A percentile compares a stretch with the other conserved stretches of the same genome.
Evolutionary conservation across 805 yeast species (phyloP).

Genomic region (Hanseniaspora hatyaiensis): DNA sequence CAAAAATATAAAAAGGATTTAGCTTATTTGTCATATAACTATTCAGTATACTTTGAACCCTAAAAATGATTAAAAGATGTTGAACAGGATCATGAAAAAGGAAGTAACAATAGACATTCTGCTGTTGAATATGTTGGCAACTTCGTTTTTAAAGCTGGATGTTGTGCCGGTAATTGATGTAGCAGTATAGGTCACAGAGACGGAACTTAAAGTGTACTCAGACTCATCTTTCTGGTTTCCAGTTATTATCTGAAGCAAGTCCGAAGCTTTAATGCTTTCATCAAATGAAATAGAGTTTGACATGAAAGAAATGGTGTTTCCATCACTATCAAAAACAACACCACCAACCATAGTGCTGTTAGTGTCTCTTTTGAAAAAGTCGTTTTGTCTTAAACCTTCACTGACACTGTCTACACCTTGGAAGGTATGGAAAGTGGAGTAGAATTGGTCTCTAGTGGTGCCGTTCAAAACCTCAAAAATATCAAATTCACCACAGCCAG

Average conservation of each 20-base stretch:
- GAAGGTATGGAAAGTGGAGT: slow-evolving; percentile 61
- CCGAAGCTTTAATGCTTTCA: slow-evolving; percentile 34
- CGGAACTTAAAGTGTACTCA: not conserved
- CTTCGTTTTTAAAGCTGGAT: slow-evolving; percentile 12
- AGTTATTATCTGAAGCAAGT: slow-evolving; percentile 26
- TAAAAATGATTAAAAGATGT: slow-evolving; percentile 7
- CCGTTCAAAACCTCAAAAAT: slow-evolving; percentile 61
- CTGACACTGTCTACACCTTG: slow-evolving; percentile 51
- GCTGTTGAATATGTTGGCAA: not conserved
- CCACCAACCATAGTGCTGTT: slow-evolving; percentile 52
- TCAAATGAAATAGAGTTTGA: slow-evolving; percentile 44
- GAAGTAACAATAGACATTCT: not conserved
- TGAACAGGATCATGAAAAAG: slow-evolving; percentile 5
- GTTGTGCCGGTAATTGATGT: slow-evolving; percentile 16
- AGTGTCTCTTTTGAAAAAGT: slow-evolving; percentile 46
- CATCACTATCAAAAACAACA: slow-evolving; percentile 52
- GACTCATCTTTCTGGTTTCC: not conserved
- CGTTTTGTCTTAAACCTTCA: slow-evolving; percentile 47
- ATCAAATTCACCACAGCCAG: slow-evolving; percentile 73
- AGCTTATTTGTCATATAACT: no score
- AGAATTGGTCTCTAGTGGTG: slow-evolving; percentile 45
- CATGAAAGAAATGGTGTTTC: slow-evolving; percentile 50
- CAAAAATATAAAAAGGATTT: no score
- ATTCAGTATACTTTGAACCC: no score
- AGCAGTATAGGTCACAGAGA: slow-evolving; percentile 14